Conservation (phyloP, 73 alveolate genomes). For the Paramecium primaurelia region DNA sequence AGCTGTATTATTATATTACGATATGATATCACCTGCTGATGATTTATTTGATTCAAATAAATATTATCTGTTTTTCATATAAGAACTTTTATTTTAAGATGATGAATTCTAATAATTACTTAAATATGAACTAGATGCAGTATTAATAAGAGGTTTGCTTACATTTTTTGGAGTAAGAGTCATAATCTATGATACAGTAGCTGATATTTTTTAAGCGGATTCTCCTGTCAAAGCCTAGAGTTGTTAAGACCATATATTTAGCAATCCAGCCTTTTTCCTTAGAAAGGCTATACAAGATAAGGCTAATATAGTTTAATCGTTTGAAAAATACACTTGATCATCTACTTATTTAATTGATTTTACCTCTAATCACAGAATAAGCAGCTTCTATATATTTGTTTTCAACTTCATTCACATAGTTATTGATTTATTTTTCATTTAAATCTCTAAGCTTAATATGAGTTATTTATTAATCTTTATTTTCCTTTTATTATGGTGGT, state of each 20-base stretch:
- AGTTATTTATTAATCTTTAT: not conserved
- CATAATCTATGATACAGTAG: slow-evolving; percentile 3
- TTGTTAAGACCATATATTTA: slow-evolving; percentile 23
- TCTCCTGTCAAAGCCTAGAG: not conserved
- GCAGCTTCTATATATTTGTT: not conserved
- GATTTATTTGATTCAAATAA: not conserved
- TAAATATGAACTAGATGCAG: not conserved
- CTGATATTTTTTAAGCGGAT: slow-evolving; percentile 35
- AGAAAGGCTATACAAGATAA: slow-evolving; percentile 27
- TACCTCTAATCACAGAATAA: not conserved
- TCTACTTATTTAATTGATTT: not conserved
- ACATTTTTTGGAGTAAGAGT: not conserved
- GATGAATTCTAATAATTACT: not conserved
- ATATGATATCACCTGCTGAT: not conserved
- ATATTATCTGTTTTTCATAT: not conserved
- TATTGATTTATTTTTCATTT: not conserved
- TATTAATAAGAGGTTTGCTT: not conserved
- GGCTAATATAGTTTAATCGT: slow-evolving; percentile 31
- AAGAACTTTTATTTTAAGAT: not conserved
- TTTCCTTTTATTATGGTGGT: not conserved
- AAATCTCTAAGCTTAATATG: not conserved
- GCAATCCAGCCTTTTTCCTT: slow-evolving; percentile 27
- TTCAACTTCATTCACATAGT: slow-evolving; percentile 19
- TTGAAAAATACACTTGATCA: not conserved
- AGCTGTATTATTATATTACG: not conserved